These are phyloP conservation scores for Pseudocercospora macadamiae DNA, from an alignment of 2,329 filamentous ascomycete species.

Conservation along the genomic window DNA sequence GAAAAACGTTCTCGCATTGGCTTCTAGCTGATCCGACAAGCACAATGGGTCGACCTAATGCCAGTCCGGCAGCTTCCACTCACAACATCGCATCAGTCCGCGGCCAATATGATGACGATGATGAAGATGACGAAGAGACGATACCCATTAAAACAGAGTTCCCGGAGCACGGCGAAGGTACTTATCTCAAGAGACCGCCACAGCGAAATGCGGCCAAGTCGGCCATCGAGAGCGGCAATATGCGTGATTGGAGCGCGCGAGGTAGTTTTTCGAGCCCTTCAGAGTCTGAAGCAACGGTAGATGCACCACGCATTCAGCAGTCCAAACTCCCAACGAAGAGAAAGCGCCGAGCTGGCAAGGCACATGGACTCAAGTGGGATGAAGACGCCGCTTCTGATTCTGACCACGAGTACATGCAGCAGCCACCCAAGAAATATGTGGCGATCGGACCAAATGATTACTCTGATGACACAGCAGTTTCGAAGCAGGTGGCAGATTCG, in stretches of 20 bases:
- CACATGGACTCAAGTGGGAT: neutral
- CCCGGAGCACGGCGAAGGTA: neutral
- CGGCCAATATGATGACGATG: neutral
- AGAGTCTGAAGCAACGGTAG: no score
- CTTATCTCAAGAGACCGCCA: neutral
- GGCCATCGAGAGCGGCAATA: neutral
- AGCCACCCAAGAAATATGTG: neutral
- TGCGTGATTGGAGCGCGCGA: neutral
- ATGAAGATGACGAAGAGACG: slow-evolving; percentile 13
- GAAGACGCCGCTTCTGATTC: neutral
- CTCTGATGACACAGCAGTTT: neutral
- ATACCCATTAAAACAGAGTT: slow-evolving; percentile 1
- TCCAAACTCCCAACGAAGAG: neutral
- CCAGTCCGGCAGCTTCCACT: no score
- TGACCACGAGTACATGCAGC: neutral
- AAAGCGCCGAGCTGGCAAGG: neutral
- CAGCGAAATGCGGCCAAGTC: neutral
- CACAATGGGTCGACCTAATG: no score
- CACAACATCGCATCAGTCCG: no score
- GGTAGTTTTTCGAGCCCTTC: no score
- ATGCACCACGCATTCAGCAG: neutral
- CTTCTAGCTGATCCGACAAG: no score
- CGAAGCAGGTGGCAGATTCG: neutral
- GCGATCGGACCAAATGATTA: neutral
- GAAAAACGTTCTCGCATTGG: neutral